Percentiles rank a stretch among this genome's conserved stretches.
Evolutionary conservation across 108 stramenopile genomes (phyloP).

Genomic region (Stephanodiscus minutulus): DNA sequence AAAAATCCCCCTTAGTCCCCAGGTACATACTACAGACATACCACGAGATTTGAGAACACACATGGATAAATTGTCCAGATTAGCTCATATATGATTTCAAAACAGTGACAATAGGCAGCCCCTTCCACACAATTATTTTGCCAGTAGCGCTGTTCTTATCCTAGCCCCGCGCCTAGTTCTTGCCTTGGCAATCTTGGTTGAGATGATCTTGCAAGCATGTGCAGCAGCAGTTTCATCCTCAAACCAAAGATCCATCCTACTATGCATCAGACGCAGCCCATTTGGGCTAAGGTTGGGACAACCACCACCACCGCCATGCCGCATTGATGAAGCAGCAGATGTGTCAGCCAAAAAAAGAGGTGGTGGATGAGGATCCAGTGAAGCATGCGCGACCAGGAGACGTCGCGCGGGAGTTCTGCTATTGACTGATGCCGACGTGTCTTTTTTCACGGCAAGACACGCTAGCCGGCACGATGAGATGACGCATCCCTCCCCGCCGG

Average conservation of each 20-base stretch:
- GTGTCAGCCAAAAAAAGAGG: constrained; percentile 62
- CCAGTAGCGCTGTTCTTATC: constrained; percentile 39
- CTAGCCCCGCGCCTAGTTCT: constrained; percentile 48
- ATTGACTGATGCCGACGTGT: constrained; percentile 42
- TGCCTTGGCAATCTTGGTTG: constrained; percentile 54
- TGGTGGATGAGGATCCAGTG: constrained; percentile 62
- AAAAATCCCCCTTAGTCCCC: too few relatives aligned
- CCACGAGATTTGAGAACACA: too few relatives aligned
- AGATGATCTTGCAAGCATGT: constrained; percentile 57
- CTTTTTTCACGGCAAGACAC: constrained; percentile 53
- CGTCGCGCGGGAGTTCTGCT: constrained; percentile 67
- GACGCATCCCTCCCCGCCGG: constrained; percentile 71
- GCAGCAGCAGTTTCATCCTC: constrained; percentile 71
- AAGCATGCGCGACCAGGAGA: constrained; percentile 60
- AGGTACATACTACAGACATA: too few relatives aligned
- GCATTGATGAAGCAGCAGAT: constrained; percentile 17
- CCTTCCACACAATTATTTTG: constrained; percentile 9
- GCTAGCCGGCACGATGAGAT: constrained; percentile 64
- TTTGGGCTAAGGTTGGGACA: constrained; percentile 21
- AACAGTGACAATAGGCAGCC: too few relatives aligned
- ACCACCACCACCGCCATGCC: constrained; percentile 1
- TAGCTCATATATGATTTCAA: too few relatives aligned
- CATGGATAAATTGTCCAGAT: background rate
- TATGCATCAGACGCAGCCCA: constrained; percentile 43
- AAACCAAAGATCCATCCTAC: constrained; percentile 86